Conservation (phyloP, 371 early-diverging fungal genomes). For the Amoeboradix gromovi region DNA sequence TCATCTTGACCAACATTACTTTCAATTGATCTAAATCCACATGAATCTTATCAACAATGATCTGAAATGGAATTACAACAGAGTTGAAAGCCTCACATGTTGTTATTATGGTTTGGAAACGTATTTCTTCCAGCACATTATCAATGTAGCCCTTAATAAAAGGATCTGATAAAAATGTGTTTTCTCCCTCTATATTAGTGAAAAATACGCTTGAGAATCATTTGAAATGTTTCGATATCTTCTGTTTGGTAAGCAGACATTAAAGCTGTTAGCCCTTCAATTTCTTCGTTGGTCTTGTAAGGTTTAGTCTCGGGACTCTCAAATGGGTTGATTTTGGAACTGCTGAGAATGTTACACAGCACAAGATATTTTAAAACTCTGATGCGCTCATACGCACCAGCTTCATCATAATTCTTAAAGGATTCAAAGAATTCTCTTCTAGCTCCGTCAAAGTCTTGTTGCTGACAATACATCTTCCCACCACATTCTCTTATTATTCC, state of each 20-base stretch:
- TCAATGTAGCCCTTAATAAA: constrained; percentile 65
- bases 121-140: constrained; percentile 57
- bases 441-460: constrained; percentile 65
- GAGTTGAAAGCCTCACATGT: not conserved
- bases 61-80: not conserved
- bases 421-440: constrained; percentile 80
- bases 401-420: constrained; percentile 87
- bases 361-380: constrained; percentile 37
- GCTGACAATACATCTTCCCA: constrained; percentile 58
- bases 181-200: not conserved
- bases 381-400: constrained; percentile 66
- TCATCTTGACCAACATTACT: not conserved
- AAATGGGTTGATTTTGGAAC: constrained; percentile 72
- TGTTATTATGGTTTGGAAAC: constrained; percentile 6
- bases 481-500: constrained; percentile 70
- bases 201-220: constrained; percentile 27
- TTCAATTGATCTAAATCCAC: not conserved
- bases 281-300: constrained; percentile 6
- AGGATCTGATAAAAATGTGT: constrained; percentile 17
- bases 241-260: constrained; percentile 62
- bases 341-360: constrained; percentile 71
- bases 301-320: constrained; percentile 87
- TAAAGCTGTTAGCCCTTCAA: constrained; percentile 34
- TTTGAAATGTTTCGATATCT: constrained; percentile 57
- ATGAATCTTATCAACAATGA: not conserved